phyloP scores from a whole-genome alignment of 192 early-diverging fungal species.

The Coemansia sp. region DNA sequence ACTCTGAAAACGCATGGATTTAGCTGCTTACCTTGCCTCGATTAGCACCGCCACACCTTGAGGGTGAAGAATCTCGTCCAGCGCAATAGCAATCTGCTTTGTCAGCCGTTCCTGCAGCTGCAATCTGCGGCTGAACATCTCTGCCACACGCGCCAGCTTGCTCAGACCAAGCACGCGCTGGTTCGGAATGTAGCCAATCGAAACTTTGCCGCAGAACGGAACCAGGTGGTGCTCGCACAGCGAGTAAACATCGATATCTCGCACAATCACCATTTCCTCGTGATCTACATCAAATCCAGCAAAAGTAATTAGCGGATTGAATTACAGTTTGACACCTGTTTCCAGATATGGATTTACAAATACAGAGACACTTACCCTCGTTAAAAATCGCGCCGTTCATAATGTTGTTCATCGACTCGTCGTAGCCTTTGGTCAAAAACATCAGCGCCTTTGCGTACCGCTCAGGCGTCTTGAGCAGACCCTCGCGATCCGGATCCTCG shows the following conservation, averaged over 20 bases:
- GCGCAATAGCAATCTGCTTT: conserved; percentile 90
- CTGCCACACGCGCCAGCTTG: conserved; percentile 97
- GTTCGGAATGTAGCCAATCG: conserved; percentile 97
- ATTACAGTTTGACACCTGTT: background rate
- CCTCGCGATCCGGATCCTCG: conserved; percentile 93
- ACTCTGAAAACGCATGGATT: background rate
- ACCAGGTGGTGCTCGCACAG: conserved; percentile 99
- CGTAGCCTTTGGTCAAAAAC: conserved; percentile 99
- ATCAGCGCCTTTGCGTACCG: conserved; percentile 96
- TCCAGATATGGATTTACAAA: conserved; percentile 3
- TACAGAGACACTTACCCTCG: conserved; percentile 63
- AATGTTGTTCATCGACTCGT: conserved; percentile 82
- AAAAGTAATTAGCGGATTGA: background rate
- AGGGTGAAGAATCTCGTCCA: conserved; percentile 90
- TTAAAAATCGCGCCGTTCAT: conserved; percentile 96
- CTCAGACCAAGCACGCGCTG: conserved; percentile 90
- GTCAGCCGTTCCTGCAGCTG: conserved; percentile 98
- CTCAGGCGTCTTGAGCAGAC: conserved; percentile 91
- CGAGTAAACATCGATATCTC: conserved; percentile 93
- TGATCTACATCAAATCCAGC: conserved; percentile 59
- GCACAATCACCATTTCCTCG: conserved; percentile 99
- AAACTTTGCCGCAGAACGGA: conserved; percentile 95
- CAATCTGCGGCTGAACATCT: conserved; percentile 94
- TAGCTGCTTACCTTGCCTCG: conserved; percentile 73
- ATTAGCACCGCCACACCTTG: conserved; percentile 97